phyloP scores from a whole-genome alignment of 169 alveolate genomes.

The Fabrea salina region DNA sequence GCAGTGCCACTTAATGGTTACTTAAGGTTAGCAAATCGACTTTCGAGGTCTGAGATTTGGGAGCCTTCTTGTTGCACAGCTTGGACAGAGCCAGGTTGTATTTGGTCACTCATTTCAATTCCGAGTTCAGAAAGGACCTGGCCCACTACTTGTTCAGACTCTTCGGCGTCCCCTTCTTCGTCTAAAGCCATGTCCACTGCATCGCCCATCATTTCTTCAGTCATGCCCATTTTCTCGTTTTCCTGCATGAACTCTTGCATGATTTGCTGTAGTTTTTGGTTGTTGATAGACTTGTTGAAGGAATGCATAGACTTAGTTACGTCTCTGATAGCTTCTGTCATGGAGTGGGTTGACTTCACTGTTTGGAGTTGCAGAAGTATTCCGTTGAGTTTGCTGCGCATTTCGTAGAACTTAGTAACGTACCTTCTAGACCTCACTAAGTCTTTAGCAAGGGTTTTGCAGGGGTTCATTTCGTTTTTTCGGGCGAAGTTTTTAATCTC shows the following conservation, averaged over 20 bases:
- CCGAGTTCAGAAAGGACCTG: conserved; percentile 47
- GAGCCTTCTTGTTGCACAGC: too few species aligned
- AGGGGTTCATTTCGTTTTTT: conserved; percentile 55
- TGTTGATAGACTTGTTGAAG: conserved; percentile 60
- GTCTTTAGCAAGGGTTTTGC: conserved; percentile 71
- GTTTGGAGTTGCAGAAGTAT: conserved; percentile 68
- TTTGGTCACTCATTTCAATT: not conserved
- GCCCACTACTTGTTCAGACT: conserved; percentile 39
- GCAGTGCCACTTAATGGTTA: too few species aligned
- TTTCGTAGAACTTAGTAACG: conserved; percentile 54
- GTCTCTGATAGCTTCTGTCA: conserved; percentile 59
- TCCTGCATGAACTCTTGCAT: conserved; percentile 56
- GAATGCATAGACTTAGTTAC: conserved; percentile 47
- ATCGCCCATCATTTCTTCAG: conserved; percentile 62
- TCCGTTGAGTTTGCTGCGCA: conserved; percentile 63
- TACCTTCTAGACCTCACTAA: conserved; percentile 62
- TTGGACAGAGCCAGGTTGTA: not conserved
- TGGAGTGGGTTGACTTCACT: conserved; percentile 55
- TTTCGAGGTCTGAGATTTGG: too few species aligned
- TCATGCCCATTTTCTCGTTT: conserved; percentile 57
- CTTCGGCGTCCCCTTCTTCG: conserved; percentile 36
- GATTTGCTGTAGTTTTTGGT: conserved; percentile 40
- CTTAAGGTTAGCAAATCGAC: too few species aligned
- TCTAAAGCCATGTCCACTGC: conserved; percentile 60
- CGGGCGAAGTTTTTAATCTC: conserved; percentile 69